Percentiles rank a stretch among this genome's conserved stretches.
Evolutionary conservation across 2,329 filamentous ascomycete species (phyloP).

Genomic region (Trichoderma asperellum): DNA sequence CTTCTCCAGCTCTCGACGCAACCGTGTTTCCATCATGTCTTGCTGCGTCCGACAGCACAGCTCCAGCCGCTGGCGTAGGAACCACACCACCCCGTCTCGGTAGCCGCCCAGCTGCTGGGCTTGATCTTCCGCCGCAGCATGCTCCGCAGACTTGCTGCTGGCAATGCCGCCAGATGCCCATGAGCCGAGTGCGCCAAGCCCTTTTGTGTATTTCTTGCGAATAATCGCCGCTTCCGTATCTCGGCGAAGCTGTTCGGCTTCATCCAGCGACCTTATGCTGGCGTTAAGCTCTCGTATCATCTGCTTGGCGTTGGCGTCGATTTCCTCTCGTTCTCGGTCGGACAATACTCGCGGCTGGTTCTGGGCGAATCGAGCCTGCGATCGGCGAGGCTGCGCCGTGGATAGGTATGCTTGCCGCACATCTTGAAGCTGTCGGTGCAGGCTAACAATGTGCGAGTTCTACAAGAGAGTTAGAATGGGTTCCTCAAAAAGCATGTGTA

Average conservation of each 20-base stretch:
- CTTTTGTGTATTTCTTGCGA: conserved; percentile 68
- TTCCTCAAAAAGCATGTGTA: not conserved
- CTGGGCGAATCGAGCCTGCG: conserved; percentile 52
- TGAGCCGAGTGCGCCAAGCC: conserved; percentile 65
- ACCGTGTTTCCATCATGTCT: conserved; percentile 88
- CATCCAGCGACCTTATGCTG: conserved; percentile 76
- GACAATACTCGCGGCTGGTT: conserved; percentile 64
- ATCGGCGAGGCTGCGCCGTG: conserved; percentile 67
- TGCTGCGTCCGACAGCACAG: conserved; percentile 78
- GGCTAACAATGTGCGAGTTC: conserved; percentile 82
- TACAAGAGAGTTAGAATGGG: conserved; percentile 43
- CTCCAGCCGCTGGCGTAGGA: conserved; percentile 74
- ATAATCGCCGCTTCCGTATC: conserved; percentile 73
- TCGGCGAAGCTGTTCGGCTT: conserved; percentile 80
- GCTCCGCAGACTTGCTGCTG: conserved; percentile 62
- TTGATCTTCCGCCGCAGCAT: conserved; percentile 71
- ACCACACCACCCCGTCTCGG: conserved; percentile 83
- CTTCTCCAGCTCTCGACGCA: conserved; percentile 85
- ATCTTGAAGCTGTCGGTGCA: conserved; percentile 77
- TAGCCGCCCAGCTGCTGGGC: conserved; percentile 70
- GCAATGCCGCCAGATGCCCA: conserved; percentile 66
- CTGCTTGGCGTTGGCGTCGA: conserved; percentile 84
- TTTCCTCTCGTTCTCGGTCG: conserved; percentile 79
- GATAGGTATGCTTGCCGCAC: conserved; percentile 93
- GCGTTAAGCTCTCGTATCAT: conserved; percentile 84